Conservation (phyloP, 345 rosid species). For the Eucalyptus marginata region DNA sequence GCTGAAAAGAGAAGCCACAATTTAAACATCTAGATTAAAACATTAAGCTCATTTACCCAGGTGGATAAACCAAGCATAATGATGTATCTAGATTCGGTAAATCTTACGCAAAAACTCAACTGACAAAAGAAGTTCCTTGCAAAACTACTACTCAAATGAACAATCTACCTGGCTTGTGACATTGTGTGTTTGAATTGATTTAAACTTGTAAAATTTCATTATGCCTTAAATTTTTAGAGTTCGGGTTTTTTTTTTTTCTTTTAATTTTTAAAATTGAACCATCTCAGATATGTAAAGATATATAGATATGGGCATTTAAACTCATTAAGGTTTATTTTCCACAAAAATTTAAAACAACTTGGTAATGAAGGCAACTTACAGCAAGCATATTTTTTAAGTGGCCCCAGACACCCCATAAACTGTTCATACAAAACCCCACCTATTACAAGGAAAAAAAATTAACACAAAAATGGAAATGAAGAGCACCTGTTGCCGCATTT, state of each 20-base stretch:
- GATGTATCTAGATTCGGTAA: not conserved
- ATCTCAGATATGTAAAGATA: not conserved
- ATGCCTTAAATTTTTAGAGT: not conserved
- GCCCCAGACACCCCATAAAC: not conserved
- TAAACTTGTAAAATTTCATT: not conserved
- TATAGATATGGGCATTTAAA: not conserved
- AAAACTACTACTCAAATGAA: not conserved
- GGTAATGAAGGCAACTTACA: not conserved
- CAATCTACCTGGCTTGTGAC: not conserved
- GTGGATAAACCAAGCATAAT: not conserved
- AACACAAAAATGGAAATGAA: not conserved
- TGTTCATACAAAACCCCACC: not conserved
- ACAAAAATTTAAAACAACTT: not conserved
- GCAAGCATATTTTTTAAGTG: not conserved
- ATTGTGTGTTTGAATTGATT: not conserved
- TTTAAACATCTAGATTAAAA: not conserved
- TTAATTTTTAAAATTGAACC: not conserved
- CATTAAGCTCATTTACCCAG: not conserved
- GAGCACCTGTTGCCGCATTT: conserved; percentile 85
- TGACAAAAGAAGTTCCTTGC: not conserved
- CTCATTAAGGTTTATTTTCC: not conserved
- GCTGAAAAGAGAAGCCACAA: conserved; percentile 28
- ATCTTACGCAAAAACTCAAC: not conserved
- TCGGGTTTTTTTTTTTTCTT: not conserved
- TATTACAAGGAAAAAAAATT: not conserved